Conservation (phyloP, 441 rosid species). For the Sinapis alba region DNA sequence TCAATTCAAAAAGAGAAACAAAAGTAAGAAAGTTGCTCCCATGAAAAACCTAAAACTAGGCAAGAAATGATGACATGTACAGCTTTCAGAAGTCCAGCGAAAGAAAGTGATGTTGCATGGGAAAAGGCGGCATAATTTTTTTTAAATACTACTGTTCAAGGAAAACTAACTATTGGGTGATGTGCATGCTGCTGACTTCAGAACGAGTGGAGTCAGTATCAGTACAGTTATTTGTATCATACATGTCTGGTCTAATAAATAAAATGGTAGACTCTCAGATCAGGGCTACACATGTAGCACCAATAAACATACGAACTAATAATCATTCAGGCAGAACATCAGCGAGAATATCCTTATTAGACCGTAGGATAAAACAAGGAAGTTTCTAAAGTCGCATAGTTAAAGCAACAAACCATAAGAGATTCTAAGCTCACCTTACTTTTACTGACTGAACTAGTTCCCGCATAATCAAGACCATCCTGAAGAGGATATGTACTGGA, state of each 20-base stretch:
- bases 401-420: conserved; percentile 8
- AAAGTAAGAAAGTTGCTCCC: conserved; percentile 26
- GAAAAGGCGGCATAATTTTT: background rate
- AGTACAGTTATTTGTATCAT: conserved; percentile 20
- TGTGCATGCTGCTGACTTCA: conserved; percentile 23
- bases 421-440: conserved; percentile 64
- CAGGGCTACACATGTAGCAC: background rate
- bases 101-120: background rate
- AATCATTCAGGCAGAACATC: background rate
- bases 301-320: conserved; percentile 15
- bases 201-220: conserved; percentile 20
- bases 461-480: conserved; percentile 52
- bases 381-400: conserved; percentile 44
- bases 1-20: conserved; percentile 19
- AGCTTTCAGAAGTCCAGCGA: conserved; percentile 6
- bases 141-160: conserved; percentile 5
- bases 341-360: background rate
- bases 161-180: background rate
- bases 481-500: conserved; percentile 50
- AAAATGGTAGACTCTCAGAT: conserved; percentile 6
- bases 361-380: conserved; percentile 6
- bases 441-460: conserved; percentile 66
- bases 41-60: conserved; percentile 16
- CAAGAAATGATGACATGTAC: conserved; percentile 7
- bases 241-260: conserved; percentile 15